Conservation (phyloP, 805 yeast genomes). For the Blastobotrys chiropterorum region DNA sequence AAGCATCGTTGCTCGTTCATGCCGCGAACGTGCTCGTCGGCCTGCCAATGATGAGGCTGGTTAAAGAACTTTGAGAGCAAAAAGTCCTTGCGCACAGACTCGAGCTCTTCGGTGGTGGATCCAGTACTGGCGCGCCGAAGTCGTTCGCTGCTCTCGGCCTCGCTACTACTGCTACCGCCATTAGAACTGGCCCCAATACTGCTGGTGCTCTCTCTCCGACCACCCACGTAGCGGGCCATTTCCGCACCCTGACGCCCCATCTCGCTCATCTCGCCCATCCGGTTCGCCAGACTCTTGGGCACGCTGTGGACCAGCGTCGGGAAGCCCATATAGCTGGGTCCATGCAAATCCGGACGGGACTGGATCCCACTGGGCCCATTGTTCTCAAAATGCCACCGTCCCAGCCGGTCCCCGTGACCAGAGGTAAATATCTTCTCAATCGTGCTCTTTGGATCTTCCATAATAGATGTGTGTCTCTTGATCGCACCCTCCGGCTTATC, state of each 20-base stretch:
- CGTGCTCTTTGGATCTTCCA: neutral
- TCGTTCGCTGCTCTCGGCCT: neutral
- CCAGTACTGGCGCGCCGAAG: neutral
- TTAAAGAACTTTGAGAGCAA: neutral
- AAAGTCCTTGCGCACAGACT: neutral
- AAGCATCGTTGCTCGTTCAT: neutral
- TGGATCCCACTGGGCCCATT: neutral
- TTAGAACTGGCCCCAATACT: neutral
- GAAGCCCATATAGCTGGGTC: neutral
- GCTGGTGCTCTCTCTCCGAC: neutral
- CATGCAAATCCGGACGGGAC: neutral
- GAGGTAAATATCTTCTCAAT: neutral
- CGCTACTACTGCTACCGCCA: no score
- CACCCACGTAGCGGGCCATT: neutral
- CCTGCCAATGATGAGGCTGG: neutral
- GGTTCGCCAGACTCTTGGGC: neutral
- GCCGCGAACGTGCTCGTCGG: neutral
- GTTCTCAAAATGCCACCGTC: neutral
- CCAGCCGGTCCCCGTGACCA: neutral
- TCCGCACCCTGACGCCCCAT: neutral
- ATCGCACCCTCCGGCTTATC: no score
- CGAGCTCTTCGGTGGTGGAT: neutral
- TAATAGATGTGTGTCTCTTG: neutral
- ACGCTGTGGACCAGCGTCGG: conserved; percentile 2
- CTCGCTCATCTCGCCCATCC: conserved; percentile 2